These are phyloP conservation scores for Fagopyrum esculentum DNA, from an alignment of 148 eudicot genomes.

Conservation along the genomic window DNA sequence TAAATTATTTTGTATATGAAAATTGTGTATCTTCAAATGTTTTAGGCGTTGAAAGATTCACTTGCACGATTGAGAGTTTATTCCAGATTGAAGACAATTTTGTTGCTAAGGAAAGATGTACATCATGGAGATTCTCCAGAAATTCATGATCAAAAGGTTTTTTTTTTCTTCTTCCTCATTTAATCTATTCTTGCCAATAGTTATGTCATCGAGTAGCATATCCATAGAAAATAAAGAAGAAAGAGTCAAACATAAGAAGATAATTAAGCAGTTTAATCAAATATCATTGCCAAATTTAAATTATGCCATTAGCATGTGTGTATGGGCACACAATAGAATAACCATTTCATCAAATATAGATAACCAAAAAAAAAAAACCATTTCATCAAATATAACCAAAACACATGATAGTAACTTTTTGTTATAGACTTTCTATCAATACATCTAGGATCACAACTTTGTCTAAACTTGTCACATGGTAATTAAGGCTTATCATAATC, in stretches of 20 bases:
- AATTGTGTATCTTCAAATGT: neutral
- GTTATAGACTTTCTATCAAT: neutral
- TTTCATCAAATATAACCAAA: no score
- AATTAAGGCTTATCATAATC: neutral
- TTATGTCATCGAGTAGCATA: no score
- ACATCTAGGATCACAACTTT: constrained; percentile 1
- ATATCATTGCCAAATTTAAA: no score
- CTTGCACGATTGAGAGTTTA: constrained; percentile 34
- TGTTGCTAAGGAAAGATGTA: constrained; percentile 36
- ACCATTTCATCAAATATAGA: no score
- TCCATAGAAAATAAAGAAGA: no score
- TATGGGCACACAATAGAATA: no score
- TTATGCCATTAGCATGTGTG: no score
- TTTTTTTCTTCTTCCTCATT: neutral
- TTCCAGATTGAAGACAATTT: constrained; percentile 43
- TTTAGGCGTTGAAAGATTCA: constrained; percentile 31
- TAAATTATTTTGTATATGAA: neutral
- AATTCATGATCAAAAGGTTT: constrained; percentile 47
- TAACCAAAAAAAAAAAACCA: no score
- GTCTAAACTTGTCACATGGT: neutral
- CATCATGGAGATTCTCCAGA: constrained; percentile 45
- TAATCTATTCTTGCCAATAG: neutral
- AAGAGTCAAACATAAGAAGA: no score
- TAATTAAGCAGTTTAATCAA: no score
- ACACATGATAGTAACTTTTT: no score